Evolutionary conservation across 352 stramenopile genomes (phyloP), one percentile per base, ranked within the genome.

Genomic region (Phytophthora megakarya): DNA sequence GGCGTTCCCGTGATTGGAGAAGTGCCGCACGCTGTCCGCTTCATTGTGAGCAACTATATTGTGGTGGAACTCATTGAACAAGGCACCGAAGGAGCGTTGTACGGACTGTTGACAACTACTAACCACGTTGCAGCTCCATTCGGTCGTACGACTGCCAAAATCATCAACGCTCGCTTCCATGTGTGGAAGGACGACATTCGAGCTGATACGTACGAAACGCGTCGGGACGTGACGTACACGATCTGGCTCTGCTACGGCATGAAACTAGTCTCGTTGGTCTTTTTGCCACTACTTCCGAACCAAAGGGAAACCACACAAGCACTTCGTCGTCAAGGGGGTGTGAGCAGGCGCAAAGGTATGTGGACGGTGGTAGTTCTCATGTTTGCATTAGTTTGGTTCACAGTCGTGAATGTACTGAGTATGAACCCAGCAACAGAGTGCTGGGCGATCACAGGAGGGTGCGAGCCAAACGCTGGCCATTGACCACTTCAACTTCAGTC

Each of bases 401-500:
- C 70, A 35, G 58, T 70, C 21, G 73, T 81, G 28, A 84, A 86
- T 47, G 39, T 88, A 15, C 28, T 93, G 40, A 84, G 72, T 39
- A 89, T 91, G 67, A 71, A 78, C 49, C 61, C 72, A 5, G 56
- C 39, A n/a, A 93, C 80, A 26, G 67, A 81, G 55, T 93, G 84
- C 73, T 86, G 77, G 73, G 65, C 69, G 15, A 80, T 93, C 61
- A 84, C 75, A 0, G 84, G 84, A 33, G 84, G 82, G 4, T 89
- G 78, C 26, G 73, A 69, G 22, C 72, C 70, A 23, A 42, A 37
- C 21, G 55, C 50, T 6, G 33, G 56, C 44, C n/a, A 19, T 57
- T 32, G 43, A 48, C 3, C 50, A 63, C 51, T 63, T 63, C 33
- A 58, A 44, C 32, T 59, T 38, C 23, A 63, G 42, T 32, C 19